Base-by-base conservation (phyloP, 1,139 yeast genomes). In the Protomyces lactucae-debilis region DNA sequence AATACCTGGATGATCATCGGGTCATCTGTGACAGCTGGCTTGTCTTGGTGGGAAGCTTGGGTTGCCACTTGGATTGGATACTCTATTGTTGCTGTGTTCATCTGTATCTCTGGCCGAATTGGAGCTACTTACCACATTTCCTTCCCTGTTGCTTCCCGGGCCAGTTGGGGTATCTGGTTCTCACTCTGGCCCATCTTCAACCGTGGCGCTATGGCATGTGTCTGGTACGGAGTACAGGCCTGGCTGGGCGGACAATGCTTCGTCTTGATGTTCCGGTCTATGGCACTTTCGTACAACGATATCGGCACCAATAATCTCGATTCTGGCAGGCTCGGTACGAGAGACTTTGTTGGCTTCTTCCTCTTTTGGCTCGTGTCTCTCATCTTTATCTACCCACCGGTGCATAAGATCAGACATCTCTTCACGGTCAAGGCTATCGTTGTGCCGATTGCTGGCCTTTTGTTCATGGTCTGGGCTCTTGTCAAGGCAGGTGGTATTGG, bases 1-100 rank as follows among this genome's bases (percentile, higher is more conserved):
- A 88, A 87, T 73, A 88, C 96, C 10, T 89, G 95, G 92, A 92
- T 88, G 77, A 88, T 90, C 54, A 40, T 60, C 10, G 57, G 52
- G n/a, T 43, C 60, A 1, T 36, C 61, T 3, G 43, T 73, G 43
- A 67, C 69, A 10, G 69, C 69, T 40, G 79, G 79, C 23, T 67
- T 76, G 64, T 73, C 77, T 1, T 75, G 76, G 74, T 70, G 73
- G 66, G 75, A 75, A 65, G 77, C 78, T 16, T 68, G 76, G 39
- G 63, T 72, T 21, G 71, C 73, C 40, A 70, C 72, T 53, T 73
- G 75, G 52, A 70, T 76, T 12, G 79, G 78, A 16, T 74, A 74
- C 72, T 63, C 75, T 10, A 69, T 76, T 52, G 74, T 75, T 52
- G 76, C 75, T 40, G 60, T 73, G 18, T 76, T 77, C 21, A 67